phyloP scores from a whole-genome alignment of 116 monocot genomes.

The Trichopus zeylanicus region DNA sequence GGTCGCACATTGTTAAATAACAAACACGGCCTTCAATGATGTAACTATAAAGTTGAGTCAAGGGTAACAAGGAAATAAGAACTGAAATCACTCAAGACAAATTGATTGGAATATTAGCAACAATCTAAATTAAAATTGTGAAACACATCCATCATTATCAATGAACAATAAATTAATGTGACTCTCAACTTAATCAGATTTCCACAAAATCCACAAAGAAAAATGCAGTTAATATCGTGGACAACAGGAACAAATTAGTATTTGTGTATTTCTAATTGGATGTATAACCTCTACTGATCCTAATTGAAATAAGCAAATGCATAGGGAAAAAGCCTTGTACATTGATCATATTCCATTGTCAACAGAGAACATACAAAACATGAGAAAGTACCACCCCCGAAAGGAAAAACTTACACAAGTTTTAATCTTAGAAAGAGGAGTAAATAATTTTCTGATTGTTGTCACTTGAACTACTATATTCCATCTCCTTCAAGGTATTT shows the following conservation, averaged over 20 bases:
- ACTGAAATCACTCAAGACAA: not conserved
- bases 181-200: not conserved
- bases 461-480: not conserved
- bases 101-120: too few relatives aligned
- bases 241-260: not conserved
- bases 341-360: not conserved
- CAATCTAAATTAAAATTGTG: too few relatives aligned
- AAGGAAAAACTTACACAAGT: too few relatives aligned
- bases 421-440: too few relatives aligned
- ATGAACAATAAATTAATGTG: too few relatives aligned
- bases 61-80: slow-evolving; percentile 17
- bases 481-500: too few relatives aligned
- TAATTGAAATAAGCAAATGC: not conserved
- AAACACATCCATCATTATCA: too few relatives aligned
- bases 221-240: not conserved
- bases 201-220: not conserved
- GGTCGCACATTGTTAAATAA: slow-evolving; percentile 98
- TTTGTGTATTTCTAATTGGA: not conserved
- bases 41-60: slow-evolving; percentile 54
- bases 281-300: too few relatives aligned
- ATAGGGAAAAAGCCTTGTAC: not conserved
- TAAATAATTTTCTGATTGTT: too few relatives aligned
- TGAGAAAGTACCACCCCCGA: not conserved
- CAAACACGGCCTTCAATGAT: slow-evolving; percentile 97
- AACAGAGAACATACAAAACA: not conserved